These are phyloP conservation scores for Remersonia thermophila DNA, from an alignment of 2,329 filamentous ascomycete genomes.

Conservation along the genomic window DNA sequence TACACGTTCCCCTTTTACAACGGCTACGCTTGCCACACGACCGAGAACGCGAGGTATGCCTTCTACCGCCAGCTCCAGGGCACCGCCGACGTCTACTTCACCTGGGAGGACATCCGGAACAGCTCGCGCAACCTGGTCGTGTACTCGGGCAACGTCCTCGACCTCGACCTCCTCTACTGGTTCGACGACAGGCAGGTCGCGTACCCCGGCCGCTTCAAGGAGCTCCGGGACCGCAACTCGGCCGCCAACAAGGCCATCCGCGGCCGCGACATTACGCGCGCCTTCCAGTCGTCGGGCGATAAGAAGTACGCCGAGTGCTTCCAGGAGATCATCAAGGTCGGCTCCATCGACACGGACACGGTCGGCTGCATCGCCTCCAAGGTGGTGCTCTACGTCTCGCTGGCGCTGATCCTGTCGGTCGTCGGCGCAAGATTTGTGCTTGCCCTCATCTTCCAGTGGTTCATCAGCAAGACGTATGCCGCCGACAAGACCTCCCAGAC, in stretches of 20 bases:
- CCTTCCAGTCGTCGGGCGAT: slow-evolving; percentile 66
- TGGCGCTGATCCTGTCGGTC: slow-evolving; percentile 83
- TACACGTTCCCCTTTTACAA: slow-evolving; percentile 60
- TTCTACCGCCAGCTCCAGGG: slow-evolving; percentile 61
- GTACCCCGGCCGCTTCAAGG: slow-evolving; percentile 65
- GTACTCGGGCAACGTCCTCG: slow-evolving; percentile 87
- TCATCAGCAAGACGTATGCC: slow-evolving; percentile 75
- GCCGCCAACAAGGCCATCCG: slow-evolving; percentile 50
- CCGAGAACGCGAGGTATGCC: slow-evolving; percentile 48
- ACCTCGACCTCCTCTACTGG: slow-evolving; percentile 79
- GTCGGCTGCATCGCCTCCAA: slow-evolving; percentile 96
- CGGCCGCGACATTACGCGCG: slow-evolving; percentile 79
- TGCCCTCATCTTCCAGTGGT: slow-evolving; percentile 91
- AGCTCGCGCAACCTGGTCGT: slow-evolving; percentile 79
- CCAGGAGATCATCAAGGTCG: slow-evolving; percentile 88
- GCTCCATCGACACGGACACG: slow-evolving; percentile 87
- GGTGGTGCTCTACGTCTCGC: slow-evolving; percentile 87
- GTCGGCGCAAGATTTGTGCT: slow-evolving; percentile 79
- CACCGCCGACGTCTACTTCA: slow-evolving; percentile 85
- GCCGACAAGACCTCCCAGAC: slow-evolving; percentile 75
- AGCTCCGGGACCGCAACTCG: slow-evolving; percentile 57
- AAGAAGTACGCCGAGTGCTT: slow-evolving; percentile 80
- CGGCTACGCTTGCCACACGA: slow-evolving; percentile 85
- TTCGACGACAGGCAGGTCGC: slow-evolving; percentile 73
- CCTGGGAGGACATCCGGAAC: slow-evolving; percentile 90